These are phyloP conservation scores for Mycena maculata DNA, from an alignment of 768 basidiomycete species.

Conservation along the genomic window DNA sequence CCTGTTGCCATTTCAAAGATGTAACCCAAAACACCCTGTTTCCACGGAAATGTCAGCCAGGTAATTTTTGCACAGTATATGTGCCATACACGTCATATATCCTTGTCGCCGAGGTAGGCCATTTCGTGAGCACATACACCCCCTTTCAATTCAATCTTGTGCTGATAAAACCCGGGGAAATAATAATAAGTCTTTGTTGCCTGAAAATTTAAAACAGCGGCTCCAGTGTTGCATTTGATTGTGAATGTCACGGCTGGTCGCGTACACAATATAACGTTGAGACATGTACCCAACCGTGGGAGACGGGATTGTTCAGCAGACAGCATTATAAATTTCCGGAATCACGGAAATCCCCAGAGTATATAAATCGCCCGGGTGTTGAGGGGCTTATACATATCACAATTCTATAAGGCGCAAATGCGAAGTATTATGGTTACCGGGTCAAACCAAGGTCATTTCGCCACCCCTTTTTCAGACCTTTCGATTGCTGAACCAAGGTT, in stretches of 20 bases:
- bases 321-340: neutral
- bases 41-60: too few species aligned
- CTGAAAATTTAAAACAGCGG: neutral
- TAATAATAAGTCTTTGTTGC: neutral
- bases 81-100: conserved; percentile 47
- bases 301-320: neutral
- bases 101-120: conserved; percentile 43
- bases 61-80: too few species aligned
- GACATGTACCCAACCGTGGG: neutral
- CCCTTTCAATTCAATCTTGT: neutral
- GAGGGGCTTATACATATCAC: too few species aligned
- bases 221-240: neutral
- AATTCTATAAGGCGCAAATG: neutral
- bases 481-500: neutral
- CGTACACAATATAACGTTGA: too few species aligned
- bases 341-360: neutral
- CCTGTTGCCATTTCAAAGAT: too few species aligned
- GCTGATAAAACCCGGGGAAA: neutral
- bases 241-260: too few species aligned
- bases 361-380: too few species aligned
- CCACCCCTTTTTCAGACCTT: neutral
- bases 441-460: conserved; percentile 25
- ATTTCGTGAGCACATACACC: conserved; percentile 39
- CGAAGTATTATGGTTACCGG: conserved; percentile 10
- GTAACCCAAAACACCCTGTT: too few species aligned